Conservation (phyloP, 139 green algal species). For the Diplosphaera chodatii region DNA sequence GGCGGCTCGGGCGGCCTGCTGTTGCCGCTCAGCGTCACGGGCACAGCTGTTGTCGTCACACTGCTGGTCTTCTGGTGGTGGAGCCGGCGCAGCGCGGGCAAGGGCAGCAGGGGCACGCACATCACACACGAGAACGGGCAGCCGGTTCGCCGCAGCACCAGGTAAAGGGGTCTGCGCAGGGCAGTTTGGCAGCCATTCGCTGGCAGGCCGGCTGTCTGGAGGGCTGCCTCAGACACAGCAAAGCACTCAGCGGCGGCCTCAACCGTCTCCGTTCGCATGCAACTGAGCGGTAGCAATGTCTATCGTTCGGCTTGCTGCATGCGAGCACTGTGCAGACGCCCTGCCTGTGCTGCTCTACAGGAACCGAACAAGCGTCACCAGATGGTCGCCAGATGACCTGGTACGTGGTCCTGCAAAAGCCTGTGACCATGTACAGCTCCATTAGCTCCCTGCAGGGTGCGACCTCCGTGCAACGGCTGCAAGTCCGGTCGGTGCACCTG, state of each 20-base stretch:
- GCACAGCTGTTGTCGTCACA: background rate
- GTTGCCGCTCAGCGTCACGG: background rate
- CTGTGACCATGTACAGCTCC: background rate
- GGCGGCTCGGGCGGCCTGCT: background rate
- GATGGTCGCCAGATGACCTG: background rate
- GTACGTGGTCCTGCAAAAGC: background rate
- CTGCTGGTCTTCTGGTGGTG: background rate
- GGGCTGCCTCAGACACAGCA: background rate
- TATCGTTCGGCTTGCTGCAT: background rate
- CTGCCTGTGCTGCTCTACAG: too few species aligned
- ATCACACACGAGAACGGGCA: background rate
- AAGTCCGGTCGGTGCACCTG: too few species aligned
- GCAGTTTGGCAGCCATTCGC: too few species aligned
- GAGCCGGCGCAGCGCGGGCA: background rate
- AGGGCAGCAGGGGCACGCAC: background rate
- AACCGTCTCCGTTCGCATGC: background rate
- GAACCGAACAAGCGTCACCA: background rate
- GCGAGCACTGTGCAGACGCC: background rate
- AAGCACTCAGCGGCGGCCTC: background rate
- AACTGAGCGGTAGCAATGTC: too few species aligned
- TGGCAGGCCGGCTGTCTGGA: too few species aligned
- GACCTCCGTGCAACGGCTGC: background rate
- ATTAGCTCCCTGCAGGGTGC: background rate
- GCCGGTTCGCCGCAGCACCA: background rate
- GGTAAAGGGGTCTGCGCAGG: too few species aligned